Percentiles rank a stretch among this genome's conserved stretches.
Evolutionary conservation across 2,329 filamentous ascomycete species (phyloP).

Genomic region (Xylaria sp.): DNA sequence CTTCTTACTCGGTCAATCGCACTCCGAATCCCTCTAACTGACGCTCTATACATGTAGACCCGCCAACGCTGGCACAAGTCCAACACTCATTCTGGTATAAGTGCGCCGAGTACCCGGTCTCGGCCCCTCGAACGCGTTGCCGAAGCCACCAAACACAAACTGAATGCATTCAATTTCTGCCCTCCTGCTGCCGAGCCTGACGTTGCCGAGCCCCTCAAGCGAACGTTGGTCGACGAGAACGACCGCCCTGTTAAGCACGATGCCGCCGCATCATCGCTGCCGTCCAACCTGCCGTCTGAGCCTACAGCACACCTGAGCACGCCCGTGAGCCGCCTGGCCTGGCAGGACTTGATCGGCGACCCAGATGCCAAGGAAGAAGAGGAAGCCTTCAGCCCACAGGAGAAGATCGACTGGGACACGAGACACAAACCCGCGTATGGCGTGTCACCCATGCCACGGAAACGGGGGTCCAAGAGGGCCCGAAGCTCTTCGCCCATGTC

Average conservation of each 20-base stretch:
- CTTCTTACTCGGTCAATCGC: not conserved
- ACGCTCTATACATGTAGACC: slow-evolving; percentile 29
- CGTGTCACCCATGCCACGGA: slow-evolving; percentile 60
- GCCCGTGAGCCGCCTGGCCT: slow-evolving; percentile 63
- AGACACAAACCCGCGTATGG: slow-evolving; percentile 56
- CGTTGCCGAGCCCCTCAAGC: slow-evolving; percentile 37
- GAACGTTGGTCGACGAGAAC: slow-evolving; percentile 17
- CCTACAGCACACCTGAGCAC: slow-evolving; percentile 53
- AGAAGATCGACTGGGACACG: slow-evolving; percentile 70
- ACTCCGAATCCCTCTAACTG: not conserved
- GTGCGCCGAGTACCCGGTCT: slow-evolving; percentile 45
- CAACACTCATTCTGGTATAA: slow-evolving; percentile 59
- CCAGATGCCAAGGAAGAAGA: slow-evolving; percentile 55
- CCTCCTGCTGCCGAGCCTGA: slow-evolving; percentile 47
- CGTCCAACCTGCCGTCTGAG: slow-evolving; percentile 27
- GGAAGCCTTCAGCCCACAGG: slow-evolving; percentile 65
- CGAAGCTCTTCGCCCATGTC: slow-evolving; percentile 78
- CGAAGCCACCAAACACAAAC: slow-evolving; percentile 68
- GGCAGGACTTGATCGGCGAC: slow-evolving; percentile 67
- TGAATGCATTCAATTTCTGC: slow-evolving; percentile 66
- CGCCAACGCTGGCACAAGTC: slow-evolving; percentile 63
- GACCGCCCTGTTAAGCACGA: slow-evolving; percentile 8
- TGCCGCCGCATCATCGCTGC: slow-evolving; percentile 5
- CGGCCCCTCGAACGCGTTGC: slow-evolving; percentile 62
- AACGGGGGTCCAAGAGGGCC: slow-evolving; percentile 70